phyloP scores from a whole-genome alignment of 2,329 filamentous ascomycete species.

The Verticillium klebahnii region DNA sequence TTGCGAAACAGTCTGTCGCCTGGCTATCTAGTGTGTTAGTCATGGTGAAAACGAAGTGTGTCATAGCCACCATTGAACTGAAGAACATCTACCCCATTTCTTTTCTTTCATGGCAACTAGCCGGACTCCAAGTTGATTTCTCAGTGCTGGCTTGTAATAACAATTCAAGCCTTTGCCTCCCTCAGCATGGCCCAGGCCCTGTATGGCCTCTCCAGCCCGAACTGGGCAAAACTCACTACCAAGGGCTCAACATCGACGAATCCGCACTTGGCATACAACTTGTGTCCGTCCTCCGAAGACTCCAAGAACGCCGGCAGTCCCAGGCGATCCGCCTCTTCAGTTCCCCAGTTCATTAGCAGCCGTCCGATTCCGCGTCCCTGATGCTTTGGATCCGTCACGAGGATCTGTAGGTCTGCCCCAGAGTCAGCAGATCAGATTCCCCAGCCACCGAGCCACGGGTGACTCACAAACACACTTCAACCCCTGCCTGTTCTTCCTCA shows the following conservation, averaged over 20 bases:
- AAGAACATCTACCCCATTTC: too few species aligned
- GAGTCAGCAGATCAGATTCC: background rate
- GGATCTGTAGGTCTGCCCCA: slow-evolving; percentile 27
- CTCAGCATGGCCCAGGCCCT: slow-evolving; percentile 13
- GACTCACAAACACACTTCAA: slow-evolving; percentile 31
- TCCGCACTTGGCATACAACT: slow-evolving; percentile 29
- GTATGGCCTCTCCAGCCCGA: slow-evolving; percentile 4
- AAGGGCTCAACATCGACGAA: slow-evolving; percentile 23
- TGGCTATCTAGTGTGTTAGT: too few species aligned
- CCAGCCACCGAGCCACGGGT: background rate
- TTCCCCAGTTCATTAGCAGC: slow-evolving; percentile 27
- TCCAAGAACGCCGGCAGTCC: slow-evolving; percentile 31
- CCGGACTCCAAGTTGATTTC: too few species aligned
- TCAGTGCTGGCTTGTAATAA: too few species aligned
- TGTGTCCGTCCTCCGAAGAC: slow-evolving; percentile 24
- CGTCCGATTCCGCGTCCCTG: slow-evolving; percentile 28
- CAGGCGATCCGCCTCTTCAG: slow-evolving; percentile 29
- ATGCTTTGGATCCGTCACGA: slow-evolving; percentile 32
- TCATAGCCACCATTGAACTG: too few species aligned
- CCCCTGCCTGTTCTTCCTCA: slow-evolving; percentile 22
- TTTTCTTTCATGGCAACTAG: too few species aligned
- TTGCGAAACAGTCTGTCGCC: too few species aligned
- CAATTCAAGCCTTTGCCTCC: background rate
- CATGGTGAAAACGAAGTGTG: too few species aligned
- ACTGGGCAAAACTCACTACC: slow-evolving; percentile 5